Evolutionary conservation across 208 protist genomes (phyloP), one percentile per base, ranked within the genome.

Genomic region (Paratrypanosoma confusum): DNA sequence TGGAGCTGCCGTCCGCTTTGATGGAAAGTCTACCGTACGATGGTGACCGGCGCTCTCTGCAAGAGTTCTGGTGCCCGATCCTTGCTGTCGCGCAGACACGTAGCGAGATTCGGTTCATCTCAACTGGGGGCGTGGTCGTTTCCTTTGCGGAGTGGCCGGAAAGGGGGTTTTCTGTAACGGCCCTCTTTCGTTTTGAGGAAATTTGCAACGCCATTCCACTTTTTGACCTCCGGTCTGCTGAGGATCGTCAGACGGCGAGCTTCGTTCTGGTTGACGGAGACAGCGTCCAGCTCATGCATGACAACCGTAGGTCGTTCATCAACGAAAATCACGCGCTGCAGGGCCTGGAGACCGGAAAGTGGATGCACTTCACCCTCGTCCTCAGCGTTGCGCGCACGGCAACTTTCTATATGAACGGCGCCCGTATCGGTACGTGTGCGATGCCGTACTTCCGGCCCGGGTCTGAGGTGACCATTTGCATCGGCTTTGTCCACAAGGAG

Each of bases 31-130:
- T 91, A 10, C 78, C 78, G 10, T 78, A 55, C 33, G 16, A 54
- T 8, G 51, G 8, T 11, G 17, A 40, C 13, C 29, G 10, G 10
- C 29, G 8, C 13, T 46, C 67, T 20, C 47, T 90, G 38, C 53
- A 67, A 10, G 14, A 21, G n/a, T 91, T 87, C 44, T 91, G 82
- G 82, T 34, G 51, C 37, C 82, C 77, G 14, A 65, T 86, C 29
- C 59, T 91, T 27, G 39, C 56, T 2, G 56, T 73, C 35, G 67
- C 77, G 20, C 71, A 74, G 14, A 54, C 55, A 14, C 71, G 72
- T 23, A 83, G 73, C 50, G 62, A 77, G 29, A 44, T 84, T 1
- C 77, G 75, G 39, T 91, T 87, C 57, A 53, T 48, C 50, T 66
- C 44, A 8, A 65, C 60, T 20, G 82, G 82, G 27, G 82, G 82